Evolutionary conservation across 495 filamentous ascomycete genomes (phyloP), one percentile per base, ranked within the genome.

Genomic region (Daldinia concentrica): DNA sequence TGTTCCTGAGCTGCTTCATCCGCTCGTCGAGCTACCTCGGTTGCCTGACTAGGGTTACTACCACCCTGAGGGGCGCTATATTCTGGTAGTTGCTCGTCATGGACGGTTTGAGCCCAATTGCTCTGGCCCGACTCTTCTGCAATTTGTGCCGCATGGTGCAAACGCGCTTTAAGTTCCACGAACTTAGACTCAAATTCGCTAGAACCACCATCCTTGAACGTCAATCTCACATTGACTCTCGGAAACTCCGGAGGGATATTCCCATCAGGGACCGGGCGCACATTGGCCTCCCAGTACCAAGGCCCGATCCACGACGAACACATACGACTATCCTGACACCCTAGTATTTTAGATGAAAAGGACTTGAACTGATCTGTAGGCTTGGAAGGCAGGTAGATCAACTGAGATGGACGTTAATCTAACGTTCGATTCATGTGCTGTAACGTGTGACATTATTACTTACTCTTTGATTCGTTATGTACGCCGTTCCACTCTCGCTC

Each of bases 231-330:
- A 70, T 95, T 92, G 30, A 97, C 85, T 15, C 88, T 88, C 3
- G 90, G 82, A 41, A 92, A 84, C 12, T 88, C 85, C n/a, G 90
- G 80, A 1, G 93, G 91, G 45, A 99, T 92, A 43, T 93, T 93
- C n/a, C 96, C 96, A 27, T 90, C 89, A 1, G 89, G 76, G 29
- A 95, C 91, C 19, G 96, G 94, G 71, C 90, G 90, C 57, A 97
- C 85, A 29, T 90, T 80, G 30, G 90, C 90, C 26, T 87, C 87
- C 95, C 95, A 99, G 72, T 90, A 90, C 81, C 98, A 98, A 9
- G 96, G 91, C n/a, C 95, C 95, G 75, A 98, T 96, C 82, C 94
- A 97, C 1, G 96, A 94, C 2, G 95, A 92, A 6, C 91, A 88
- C 60, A 98, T 92, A 75, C 93, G 93, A n/a, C 90, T 91, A 79